Evolutionary conservation across 1,139 yeast species (phyloP).

Genomic region (Saccharomyces hybrid): DNA sequence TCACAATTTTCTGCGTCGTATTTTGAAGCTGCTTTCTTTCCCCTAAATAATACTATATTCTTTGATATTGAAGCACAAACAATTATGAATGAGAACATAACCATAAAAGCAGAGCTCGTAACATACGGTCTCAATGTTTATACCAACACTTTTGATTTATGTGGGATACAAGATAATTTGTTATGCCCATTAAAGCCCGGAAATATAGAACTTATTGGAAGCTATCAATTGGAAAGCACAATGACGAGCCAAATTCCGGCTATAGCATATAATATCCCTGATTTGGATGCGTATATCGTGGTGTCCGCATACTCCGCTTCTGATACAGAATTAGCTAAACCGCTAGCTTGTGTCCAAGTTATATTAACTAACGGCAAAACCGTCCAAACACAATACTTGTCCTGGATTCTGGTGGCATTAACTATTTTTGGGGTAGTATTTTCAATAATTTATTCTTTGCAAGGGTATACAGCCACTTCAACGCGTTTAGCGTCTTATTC

Average conservation of each 20-base stretch:
- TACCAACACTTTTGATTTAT: slow-evolving; percentile 49
- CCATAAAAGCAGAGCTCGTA: slow-evolving; percentile 60
- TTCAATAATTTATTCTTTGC: slow-evolving; percentile 76
- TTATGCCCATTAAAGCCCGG: slow-evolving; percentile 85
- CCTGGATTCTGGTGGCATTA: slow-evolving; percentile 95
- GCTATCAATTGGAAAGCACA: slow-evolving; percentile 37
- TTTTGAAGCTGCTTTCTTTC: slow-evolving; percentile 68
- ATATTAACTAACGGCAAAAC: slow-evolving; percentile 81
- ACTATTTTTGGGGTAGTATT: slow-evolving; percentile 81
- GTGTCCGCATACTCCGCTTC: slow-evolving; percentile 53
- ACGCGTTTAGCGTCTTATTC: slow-evolving; percentile 96
- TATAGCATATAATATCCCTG: slow-evolving; percentile 85
- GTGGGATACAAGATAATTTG: slow-evolving; percentile 49
- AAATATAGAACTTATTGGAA: slow-evolving; percentile 62
- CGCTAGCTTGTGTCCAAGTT: slow-evolving; percentile 91
- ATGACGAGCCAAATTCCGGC: slow-evolving; percentile 57
- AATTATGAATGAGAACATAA: slow-evolving; percentile 65
- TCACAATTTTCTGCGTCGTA: slow-evolving; percentile 81
- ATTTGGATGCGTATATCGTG: slow-evolving; percentile 83
- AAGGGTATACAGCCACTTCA: slow-evolving; percentile 88
- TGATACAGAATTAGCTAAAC: slow-evolving; percentile 33
- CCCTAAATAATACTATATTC: slow-evolving; percentile 51
- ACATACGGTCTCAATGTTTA: slow-evolving; percentile 79
- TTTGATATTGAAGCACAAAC: slow-evolving; percentile 75
- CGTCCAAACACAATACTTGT: slow-evolving; percentile 87